Conservation (phyloP, 2,329 filamentous ascomycete genomes). For the Aspergillus neoniger region DNA sequence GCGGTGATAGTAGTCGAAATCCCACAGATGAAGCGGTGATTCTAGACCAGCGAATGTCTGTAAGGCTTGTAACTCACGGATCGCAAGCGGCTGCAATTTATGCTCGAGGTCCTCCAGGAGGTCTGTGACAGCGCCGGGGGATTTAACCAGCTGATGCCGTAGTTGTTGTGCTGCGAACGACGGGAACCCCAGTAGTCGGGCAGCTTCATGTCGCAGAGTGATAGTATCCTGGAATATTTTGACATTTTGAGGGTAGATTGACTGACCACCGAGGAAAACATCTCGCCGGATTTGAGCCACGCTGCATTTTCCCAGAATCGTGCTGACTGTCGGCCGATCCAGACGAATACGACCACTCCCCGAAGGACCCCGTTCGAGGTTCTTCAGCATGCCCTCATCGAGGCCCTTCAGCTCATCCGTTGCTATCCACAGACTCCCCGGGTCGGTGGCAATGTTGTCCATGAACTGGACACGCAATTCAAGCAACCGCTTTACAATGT, state of each 20-base stretch:
- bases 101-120: background rate
- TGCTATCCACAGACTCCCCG: background rate
- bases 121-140: background rate
- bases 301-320: background rate
- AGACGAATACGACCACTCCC: background rate
- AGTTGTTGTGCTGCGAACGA: slow-evolving; percentile 1
- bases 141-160: background rate
- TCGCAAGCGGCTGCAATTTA: background rate
- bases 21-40: background rate
- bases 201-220: background rate
- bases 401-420: background rate
- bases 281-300: background rate
- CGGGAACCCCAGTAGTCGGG: background rate
- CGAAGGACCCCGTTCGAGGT: background rate
- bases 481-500: background rate
- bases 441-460: background rate
- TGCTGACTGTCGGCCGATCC: background rate
- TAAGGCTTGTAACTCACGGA: background rate
- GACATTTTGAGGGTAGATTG: background rate
- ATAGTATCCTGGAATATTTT: background rate
- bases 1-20: slow-evolving; percentile 6
- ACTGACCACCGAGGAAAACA: background rate
- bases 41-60: background rate
- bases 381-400: background rate
- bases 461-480: slow-evolving; percentile 3